phyloP scores from a whole-genome alignment of 805 yeast genomes.

The Spathaspora boniae region DNA sequence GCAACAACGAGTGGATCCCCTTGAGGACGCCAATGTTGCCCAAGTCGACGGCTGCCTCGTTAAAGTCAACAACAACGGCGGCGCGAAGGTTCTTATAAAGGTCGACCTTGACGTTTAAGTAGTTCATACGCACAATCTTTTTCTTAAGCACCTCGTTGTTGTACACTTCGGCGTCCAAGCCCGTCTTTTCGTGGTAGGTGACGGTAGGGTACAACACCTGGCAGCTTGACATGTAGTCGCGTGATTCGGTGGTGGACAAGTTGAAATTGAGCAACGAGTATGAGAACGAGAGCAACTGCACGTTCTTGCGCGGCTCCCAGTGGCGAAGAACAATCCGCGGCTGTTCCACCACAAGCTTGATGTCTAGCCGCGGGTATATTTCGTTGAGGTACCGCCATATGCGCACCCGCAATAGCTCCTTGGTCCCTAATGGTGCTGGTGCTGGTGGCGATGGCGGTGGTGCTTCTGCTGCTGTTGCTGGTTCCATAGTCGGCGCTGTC shows the following conservation, averaged over 20 bases:
- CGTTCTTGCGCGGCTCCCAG: constrained; percentile 8
- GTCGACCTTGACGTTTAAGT: constrained; percentile 13
- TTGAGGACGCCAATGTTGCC: constrained; percentile 26
- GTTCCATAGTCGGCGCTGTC: no score
- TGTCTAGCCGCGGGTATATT: constrained; percentile 29
- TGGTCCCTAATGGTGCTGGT: constrained; percentile 2
- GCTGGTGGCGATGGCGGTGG: no score
- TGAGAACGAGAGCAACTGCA: constrained; percentile 26
- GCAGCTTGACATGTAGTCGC: constrained; percentile 33
- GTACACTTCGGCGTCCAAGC: not conserved
- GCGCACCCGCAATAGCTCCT: constrained; percentile 3
- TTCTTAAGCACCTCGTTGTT: constrained; percentile 22
- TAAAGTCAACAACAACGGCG: constrained; percentile 17
- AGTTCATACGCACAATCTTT: constrained; percentile 14
- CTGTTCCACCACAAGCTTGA: constrained; percentile 29
- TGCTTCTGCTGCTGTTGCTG: no score
- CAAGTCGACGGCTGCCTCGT: constrained; percentile 21
- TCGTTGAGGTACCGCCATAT: constrained; percentile 21
- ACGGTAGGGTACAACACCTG: constrained; percentile 32
- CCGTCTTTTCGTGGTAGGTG: constrained; percentile 26
- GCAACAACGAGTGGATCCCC: constrained; percentile 30
- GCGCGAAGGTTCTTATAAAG: constrained; percentile 28
- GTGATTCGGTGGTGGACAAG: constrained; percentile 24
- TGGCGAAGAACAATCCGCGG: constrained; percentile 26
- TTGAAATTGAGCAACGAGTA: constrained; percentile 35